These are phyloP conservation scores for Parafenestella ontariensis DNA, from an alignment of 2,329 filamentous ascomycete genomes.

Conservation along the genomic window DNA sequence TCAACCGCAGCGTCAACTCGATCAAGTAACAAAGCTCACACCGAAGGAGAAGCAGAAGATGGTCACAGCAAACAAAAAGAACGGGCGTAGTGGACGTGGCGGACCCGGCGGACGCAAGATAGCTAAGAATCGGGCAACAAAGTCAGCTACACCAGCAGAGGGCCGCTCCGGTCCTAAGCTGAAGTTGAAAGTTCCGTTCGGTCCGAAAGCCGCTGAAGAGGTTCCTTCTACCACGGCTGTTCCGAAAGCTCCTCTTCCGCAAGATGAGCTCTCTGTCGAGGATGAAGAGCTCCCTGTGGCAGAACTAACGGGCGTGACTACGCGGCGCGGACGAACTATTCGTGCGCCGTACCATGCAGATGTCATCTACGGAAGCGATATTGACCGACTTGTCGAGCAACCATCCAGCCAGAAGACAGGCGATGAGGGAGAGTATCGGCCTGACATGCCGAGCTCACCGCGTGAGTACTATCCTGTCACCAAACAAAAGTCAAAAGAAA, in stretches of 20 bases:
- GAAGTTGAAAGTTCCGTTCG: background rate
- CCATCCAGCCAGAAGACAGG: background rate
- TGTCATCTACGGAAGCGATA: constrained; percentile 1
- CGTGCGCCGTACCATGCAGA: background rate
- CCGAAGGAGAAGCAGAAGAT: background rate
- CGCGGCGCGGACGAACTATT: constrained; percentile 6
- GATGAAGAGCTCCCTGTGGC: background rate
- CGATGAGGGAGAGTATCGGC: background rate
- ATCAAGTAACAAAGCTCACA: background rate
- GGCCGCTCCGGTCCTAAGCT: background rate
- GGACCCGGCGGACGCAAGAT: background rate
- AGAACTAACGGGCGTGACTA: background rate
- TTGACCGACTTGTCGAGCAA: background rate
- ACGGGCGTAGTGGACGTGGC: background rate
- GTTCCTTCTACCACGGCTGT: background rate
- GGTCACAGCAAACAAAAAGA: background rate
- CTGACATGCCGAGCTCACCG: background rate
- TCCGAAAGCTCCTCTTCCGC: background rate
- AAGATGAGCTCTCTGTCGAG: background rate
- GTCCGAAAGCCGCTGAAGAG: background rate
- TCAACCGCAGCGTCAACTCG: background rate
- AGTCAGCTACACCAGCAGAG: background rate
- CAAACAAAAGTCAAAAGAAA: background rate
- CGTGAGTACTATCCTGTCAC: background rate
- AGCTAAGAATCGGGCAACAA: background rate